Evolutionary conservation across 768 basidiomycete species (phyloP), one percentile per base, ranked within the genome.

Genomic region (Xerocomellus amylosporus): DNA sequence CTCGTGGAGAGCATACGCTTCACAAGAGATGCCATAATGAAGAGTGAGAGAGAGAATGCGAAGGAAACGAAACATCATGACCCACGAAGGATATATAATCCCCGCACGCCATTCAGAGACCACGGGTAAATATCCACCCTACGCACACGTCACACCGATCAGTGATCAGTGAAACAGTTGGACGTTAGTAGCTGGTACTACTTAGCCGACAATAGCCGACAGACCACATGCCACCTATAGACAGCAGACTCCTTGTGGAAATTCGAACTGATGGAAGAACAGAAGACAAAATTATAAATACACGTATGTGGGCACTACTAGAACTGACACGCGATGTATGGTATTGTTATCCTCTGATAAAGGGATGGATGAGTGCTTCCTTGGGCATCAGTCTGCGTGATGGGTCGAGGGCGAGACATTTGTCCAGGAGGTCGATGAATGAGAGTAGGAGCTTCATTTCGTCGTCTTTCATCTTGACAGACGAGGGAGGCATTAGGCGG

Each of bases 341-440:
- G 54, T 59, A 58, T 57, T 50, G 17, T 66, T 60, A 79, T 51
- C 83, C 81, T 48, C 88, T 78, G 52, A 98, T 84, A 72, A 96
- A 98, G 0, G 91, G 84, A 72, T 98, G 94, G 9, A 79, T 71
- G 38, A 98, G 77, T 5, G 92, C 94, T 65, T 98, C 96, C 64
- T 87, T 85, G 2, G 95, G 94, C n/a, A 85, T 85, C 31, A 97
- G 83, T 64, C 96, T 75, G 68, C 92, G 84, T 39, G 83, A 78
- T 2, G 95, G 90, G 67, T 98, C 96, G 15, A 99, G 78, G 20
- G 83, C 76, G 26, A 97, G 77, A 69, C 95, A 96, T 73, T 88
- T 94, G 65, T 98, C 95, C 53, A 99, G 71, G 42, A 98, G 71
- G 69, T 98, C 95, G 46, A 96, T 81, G 64, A 99, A 97, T 6